Evolutionary conservation across 345 rosid genomes (phyloP).

Genomic region (Sonneratia caseolaris): DNA sequence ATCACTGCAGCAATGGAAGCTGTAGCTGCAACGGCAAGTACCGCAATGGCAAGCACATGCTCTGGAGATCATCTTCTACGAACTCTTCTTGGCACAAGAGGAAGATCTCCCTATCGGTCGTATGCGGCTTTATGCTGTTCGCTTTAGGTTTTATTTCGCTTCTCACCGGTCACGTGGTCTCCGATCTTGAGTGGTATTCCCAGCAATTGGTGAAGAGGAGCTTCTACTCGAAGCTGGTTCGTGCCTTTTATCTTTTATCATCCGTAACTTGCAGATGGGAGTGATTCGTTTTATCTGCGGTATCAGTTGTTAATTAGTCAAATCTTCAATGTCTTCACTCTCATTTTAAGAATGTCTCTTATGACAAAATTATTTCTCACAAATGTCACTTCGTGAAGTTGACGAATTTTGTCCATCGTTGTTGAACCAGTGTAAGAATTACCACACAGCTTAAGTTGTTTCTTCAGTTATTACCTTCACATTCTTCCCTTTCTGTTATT

Average conservation of each 20-base stretch:
- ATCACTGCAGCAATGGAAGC: slow-evolving; percentile 11
- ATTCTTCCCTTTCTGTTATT: background rate
- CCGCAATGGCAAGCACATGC: slow-evolving; percentile 4
- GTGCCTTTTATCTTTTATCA: slow-evolving; percentile 1
- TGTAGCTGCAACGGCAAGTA: background rate
- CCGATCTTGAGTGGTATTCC: slow-evolving; percentile 96
- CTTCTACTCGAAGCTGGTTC: slow-evolving; percentile 51
- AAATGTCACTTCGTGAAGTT: background rate
- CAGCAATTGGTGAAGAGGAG: slow-evolving; percentile 56
- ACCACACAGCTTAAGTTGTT: background rate
- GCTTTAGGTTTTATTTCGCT: slow-evolving; percentile 81
- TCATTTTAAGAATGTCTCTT: background rate
- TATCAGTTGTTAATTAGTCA: background rate
- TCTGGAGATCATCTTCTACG: slow-evolving; percentile 4
- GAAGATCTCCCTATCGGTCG: slow-evolving; percentile 48
- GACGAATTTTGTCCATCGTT: background rate
- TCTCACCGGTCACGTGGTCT: slow-evolving; percentile 84
- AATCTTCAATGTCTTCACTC: background rate
- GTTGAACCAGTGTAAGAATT: background rate
- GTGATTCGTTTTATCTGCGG: background rate
- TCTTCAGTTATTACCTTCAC: background rate
- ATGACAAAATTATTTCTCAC: background rate
- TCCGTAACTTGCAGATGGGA: background rate
- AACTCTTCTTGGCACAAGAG: slow-evolving; percentile 9
- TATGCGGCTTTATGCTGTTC: slow-evolving; percentile 85